Evolutionary conservation across 495 filamentous ascomycete genomes (phyloP).

Genomic region (Penicillium samsonianum): DNA sequence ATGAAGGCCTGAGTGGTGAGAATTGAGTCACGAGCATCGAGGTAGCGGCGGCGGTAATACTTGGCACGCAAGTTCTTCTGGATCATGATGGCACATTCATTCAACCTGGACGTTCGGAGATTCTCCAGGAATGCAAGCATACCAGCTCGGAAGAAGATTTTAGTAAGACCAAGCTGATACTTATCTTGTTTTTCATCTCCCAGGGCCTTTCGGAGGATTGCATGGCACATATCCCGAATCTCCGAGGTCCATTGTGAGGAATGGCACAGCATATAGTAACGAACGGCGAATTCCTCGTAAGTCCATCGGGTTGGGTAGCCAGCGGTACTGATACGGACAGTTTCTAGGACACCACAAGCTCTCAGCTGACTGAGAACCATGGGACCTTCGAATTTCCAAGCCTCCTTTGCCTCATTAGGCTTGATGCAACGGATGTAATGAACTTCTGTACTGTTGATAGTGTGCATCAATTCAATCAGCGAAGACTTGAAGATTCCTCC

Average conservation of each 20-base stretch:
- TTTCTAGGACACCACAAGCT: conserved; percentile 98
- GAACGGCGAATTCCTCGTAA: conserved; percentile 95
- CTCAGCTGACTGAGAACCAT: conserved; percentile 98
- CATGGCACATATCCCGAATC: conserved; percentile 89
- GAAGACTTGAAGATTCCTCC: conserved; percentile 99
- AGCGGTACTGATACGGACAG: conserved; percentile 95
- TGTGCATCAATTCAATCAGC: conserved; percentile 95
- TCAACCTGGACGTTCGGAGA: conserved; percentile 82
- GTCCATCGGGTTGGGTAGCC: conserved; percentile 99
- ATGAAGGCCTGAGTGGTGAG: conserved; percentile 73
- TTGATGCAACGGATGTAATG: conserved; percentile 99
- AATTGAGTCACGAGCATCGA: conserved; percentile 81
- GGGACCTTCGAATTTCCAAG: conserved; percentile 98
- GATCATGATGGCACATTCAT: conserved; percentile 95
- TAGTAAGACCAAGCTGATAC: conserved; percentile 94
- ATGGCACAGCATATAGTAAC: conserved; percentile 98
- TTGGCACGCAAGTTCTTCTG: conserved; percentile 97
- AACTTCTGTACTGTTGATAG: conserved; percentile 96
- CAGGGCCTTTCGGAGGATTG: conserved; percentile 87
- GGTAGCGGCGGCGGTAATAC: conserved; percentile 90
- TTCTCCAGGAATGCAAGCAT: conserved; percentile 99
- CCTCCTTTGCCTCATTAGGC: conserved; percentile 93
- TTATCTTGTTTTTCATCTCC: conserved; percentile 86
- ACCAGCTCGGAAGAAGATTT: conserved; percentile 98
- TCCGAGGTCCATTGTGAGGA: conserved; percentile 90